Evolutionary conservation across 2,329 filamentous ascomycete species (phyloP), one percentile per base, ranked within the genome.

Genomic region (Alternaria incomplexa): DNA sequence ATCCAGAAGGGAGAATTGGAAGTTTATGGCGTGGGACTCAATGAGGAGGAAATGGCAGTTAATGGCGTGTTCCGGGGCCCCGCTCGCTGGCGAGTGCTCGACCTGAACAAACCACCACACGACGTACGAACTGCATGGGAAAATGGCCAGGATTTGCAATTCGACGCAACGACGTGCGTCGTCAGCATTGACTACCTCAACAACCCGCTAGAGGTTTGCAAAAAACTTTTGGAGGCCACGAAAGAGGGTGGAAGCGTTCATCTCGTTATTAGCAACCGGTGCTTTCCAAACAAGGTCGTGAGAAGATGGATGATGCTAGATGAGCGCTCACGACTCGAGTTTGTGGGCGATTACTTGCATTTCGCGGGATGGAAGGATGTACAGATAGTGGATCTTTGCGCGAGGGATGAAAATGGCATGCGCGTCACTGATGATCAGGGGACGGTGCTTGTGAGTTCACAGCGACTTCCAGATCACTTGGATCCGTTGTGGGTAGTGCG

Each of bases 241-340:
- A 83, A 78, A 5, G 63, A 70, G 1, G 82, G 81, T 1, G 85
- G 83, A 0, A 80, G 56, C 1, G 80, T 86, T n/a, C 85, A 87
- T 75, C 70, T 87, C 50, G 80, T 81, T 0, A 81, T 87, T 44
- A 83, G 81, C 26, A 85, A 86, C 70, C 80, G 85, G 4, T 86
- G 83, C 68, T 87, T 87, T 65, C 83, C 84, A 1, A 85, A 83
- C 1, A 87, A 87, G 66, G 85, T 82, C 2, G 80, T 86, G 6
- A 77, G 74, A 23, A 74, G 81, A 17, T 87, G 85, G 85, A 71
- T 85, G 69, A 71, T 76, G 56, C 72, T 84, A 26, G 67, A 73
- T 54, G 84, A 85, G 64, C 78, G 79, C 51, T 80, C 84, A 66
- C 78, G 83, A 52, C 68, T 86, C 65, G 66, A 77, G 60, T 84